Conservation (phyloP, 1,284 basidiomycete genomes). For the Erythrobasidium hasegawianum region DNA sequence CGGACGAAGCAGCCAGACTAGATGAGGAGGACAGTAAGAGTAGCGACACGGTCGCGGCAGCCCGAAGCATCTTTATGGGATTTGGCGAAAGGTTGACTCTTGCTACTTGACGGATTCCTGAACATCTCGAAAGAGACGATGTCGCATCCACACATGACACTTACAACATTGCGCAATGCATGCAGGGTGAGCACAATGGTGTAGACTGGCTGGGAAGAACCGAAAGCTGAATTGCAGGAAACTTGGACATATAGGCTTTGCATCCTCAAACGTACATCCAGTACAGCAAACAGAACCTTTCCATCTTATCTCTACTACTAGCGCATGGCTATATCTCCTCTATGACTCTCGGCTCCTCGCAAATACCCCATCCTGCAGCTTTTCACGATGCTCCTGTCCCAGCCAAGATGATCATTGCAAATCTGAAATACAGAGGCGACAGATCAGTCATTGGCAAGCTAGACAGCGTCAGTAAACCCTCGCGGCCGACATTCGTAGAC, state of each 20-base stretch:
- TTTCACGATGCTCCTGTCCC: conserved; percentile 56
- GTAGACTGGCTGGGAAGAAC: no score
- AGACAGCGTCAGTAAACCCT: conserved; percentile 70
- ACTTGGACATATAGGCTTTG: conserved; percentile 12
- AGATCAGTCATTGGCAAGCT: conserved; percentile 69
- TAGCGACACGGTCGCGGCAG: no score
- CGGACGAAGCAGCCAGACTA: no score
- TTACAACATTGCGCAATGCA: conserved; percentile 32
- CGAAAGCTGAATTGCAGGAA: not conserved
- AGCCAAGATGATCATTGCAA: conserved; percentile 68
- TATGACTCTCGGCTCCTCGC: conserved; percentile 71
- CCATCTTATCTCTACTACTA: conserved; percentile 76
- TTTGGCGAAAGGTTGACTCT: no score
- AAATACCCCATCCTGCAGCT: conserved; percentile 60
- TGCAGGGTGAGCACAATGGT: conserved; percentile 5
- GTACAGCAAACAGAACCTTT: conserved; percentile 65
- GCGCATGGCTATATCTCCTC: conserved; percentile 78
- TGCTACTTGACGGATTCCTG: no score
- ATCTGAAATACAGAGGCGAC: conserved; percentile 84
- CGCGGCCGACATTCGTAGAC: conserved; percentile 69
- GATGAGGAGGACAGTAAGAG: no score
- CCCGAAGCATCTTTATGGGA: no score
- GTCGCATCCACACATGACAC: conserved; percentile 28
- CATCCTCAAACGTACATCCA: conserved; percentile 34
- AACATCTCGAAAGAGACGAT: not conserved